phyloP scores from a whole-genome alignment of 106 monocot genomes.

The Posidonia australis region DNA sequence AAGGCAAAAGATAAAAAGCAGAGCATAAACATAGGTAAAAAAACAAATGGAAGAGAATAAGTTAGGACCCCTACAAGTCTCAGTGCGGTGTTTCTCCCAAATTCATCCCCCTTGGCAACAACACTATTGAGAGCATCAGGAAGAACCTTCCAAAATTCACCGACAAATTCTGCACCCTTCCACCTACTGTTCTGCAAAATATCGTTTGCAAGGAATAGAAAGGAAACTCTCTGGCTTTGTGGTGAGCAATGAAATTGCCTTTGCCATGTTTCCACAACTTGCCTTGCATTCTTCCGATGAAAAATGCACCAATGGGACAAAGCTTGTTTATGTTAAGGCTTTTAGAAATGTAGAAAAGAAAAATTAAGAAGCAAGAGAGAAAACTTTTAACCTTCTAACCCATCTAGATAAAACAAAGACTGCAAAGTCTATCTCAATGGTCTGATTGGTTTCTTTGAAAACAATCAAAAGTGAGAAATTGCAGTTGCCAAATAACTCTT shows the following conservation, averaged over 20 bases:
- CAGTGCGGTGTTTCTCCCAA: constrained; percentile 21
- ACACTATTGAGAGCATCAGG: constrained; percentile 40
- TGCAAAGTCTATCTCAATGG: no score
- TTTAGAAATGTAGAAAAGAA: not conserved
- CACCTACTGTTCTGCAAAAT: constrained; percentile 69
- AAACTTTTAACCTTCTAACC: no score
- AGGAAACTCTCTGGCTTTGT: constrained; percentile 38
- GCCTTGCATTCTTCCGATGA: constrained; percentile 62
- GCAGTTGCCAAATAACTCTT: not conserved
- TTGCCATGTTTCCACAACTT: constrained; percentile 82
- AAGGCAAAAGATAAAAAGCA: not conserved
- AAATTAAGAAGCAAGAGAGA: not conserved
- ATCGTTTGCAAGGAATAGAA: constrained; percentile 82
- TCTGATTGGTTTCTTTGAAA: no score
- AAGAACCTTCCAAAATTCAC: constrained; percentile 73
- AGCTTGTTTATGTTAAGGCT: constrained; percentile 54
- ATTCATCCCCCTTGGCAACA: constrained; percentile 26
- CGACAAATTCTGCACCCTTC: constrained; percentile 62
- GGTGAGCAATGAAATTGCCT: constrained; percentile 46
- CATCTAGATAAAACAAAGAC: no score
- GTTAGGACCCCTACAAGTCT: constrained; percentile 24
- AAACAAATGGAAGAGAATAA: not conserved
- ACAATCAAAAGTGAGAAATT: not conserved
- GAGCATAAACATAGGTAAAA: not conserved
- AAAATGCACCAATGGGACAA: constrained; percentile 86